Percentiles rank a stretch among this genome's conserved stretches.
These are phyloP conservation scores for Cyclotella atomus DNA, from an alignment of 108 stramenopile species.

Conservation along the genomic window DNA sequence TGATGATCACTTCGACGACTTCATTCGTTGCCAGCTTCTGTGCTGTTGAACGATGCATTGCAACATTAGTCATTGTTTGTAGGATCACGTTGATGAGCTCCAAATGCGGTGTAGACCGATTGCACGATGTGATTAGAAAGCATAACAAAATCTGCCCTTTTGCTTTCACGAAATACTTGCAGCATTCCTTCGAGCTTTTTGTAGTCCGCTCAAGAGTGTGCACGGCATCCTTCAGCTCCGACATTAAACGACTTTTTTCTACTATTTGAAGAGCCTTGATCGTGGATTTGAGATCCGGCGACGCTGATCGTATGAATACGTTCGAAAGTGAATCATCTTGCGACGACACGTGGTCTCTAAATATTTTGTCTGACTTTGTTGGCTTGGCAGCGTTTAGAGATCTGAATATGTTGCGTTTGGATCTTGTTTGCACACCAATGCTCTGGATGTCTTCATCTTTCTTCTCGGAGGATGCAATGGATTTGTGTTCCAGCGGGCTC, in stretches of 20 bases:
- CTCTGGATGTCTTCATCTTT: not conserved
- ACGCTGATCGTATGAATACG: not conserved
- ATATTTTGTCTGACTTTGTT: not conserved
- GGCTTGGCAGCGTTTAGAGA: not conserved
- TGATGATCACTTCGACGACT: conserved; percentile 66
- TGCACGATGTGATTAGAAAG: conserved; percentile 78
- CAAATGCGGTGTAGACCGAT: conserved; percentile 90
- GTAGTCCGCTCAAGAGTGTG: conserved; percentile 75
- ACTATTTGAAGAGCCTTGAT: conserved; percentile 59
- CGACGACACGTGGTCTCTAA: not conserved
- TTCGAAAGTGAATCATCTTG: not conserved
- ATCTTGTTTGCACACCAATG: not conserved
- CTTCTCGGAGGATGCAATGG: not conserved
- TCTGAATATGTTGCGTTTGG: not conserved
- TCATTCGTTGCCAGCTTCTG: conserved; percentile 49
- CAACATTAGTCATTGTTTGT: conserved; percentile 76
- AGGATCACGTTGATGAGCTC: conserved; percentile 78
- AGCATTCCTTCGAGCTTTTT: conserved; percentile 64
- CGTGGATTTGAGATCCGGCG: conserved; percentile 16
- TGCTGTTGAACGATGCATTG: conserved; percentile 54
- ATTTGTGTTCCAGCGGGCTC: too few relatives aligned
- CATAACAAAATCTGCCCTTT: conserved; percentile 73
- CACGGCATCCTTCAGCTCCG: conserved; percentile 77
- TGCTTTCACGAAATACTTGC: conserved; percentile 65
- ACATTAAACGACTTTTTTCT: conserved; percentile 60